Percentiles rank a stretch among this genome's conserved stretches.
Evolutionary conservation across 139 green algal species (phyloP).

Genomic region (Chlamydomonas incerta): DNA sequence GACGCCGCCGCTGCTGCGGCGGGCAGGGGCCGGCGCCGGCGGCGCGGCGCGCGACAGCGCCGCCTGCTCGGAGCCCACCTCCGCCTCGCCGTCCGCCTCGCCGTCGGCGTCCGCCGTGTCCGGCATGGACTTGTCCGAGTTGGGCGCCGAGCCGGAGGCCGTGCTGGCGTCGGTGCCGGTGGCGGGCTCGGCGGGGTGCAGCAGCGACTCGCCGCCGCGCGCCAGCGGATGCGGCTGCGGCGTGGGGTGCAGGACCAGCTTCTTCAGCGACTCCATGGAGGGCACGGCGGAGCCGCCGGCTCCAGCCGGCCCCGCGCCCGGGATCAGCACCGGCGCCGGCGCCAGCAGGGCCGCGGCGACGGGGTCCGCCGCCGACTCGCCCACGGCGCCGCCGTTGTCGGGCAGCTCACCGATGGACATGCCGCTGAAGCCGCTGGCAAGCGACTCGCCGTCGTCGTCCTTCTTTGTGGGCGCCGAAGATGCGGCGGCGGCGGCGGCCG

Average conservation of each 20-base stretch:
- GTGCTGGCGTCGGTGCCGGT: background rate
- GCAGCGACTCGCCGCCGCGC: no score
- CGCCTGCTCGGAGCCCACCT: no score
- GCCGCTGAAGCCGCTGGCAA: background rate
- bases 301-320: background rate
- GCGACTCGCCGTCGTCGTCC: background rate
- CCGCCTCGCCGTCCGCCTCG: no score
- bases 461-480: background rate
- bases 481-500: background rate
- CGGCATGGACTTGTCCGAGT: background rate
- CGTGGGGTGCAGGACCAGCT: background rate
- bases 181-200: background rate
- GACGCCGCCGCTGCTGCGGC: no score
- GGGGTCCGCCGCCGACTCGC: constrained; percentile 3
- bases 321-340: background rate
- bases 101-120: background rate
- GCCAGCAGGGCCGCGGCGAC: background rate
- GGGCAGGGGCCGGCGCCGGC: no score
- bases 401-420: constrained; percentile 8
- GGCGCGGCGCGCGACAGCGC: no score
- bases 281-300: background rate
- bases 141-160: background rate
- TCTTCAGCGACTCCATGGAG: background rate
- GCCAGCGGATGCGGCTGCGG: background rate
- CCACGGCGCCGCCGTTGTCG: background rate